Percentiles rank a stretch among this genome's conserved stretches.
phyloP scores from a whole-genome alignment of 2,329 filamentous ascomycete species.

The Calonectria montana region DNA sequence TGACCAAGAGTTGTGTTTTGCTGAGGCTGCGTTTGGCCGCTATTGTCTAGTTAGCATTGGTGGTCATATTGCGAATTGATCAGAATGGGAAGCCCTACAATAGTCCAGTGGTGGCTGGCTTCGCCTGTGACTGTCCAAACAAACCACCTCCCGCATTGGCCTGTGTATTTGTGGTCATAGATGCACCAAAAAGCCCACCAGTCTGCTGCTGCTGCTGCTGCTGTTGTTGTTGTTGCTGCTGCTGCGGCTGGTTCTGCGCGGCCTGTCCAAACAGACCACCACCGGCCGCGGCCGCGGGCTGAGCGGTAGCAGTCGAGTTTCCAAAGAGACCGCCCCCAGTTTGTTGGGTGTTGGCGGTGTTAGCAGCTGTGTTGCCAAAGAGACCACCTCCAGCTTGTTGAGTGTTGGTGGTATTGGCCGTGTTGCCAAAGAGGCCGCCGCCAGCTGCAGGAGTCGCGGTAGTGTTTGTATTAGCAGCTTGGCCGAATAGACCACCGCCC shows the following conservation, averaged over 20 bases:
- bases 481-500: conserved; percentile 47
- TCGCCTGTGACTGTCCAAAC: conserved; percentile 50
- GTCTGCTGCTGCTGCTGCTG: conserved; percentile 33
- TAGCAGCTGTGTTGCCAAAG: conserved; percentile 30
- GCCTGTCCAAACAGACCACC: conserved; percentile 43
- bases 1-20: conserved; percentile 39
- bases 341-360: conserved; percentile 31
- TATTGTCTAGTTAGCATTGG: conserved; percentile 36
- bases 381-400: conserved; percentile 30
- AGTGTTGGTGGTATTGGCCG: conserved; percentile 29
- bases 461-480: conserved; percentile 35
- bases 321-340: conserved; percentile 37
- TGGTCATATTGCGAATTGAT: background rate
- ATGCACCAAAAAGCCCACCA: conserved; percentile 46
- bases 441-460: conserved; percentile 41
- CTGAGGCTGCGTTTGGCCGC: conserved; percentile 46
- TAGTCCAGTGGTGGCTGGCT: conserved; percentile 43
- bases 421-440: conserved; percentile 47
- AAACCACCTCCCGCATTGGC: conserved; percentile 44
- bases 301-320: conserved; percentile 23
- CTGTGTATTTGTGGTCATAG: conserved; percentile 31
- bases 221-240: conserved; percentile 37
- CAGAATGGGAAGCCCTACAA: conserved; percentile 44
- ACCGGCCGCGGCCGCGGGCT: conserved; percentile 23
- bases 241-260: conserved; percentile 32